Conservation (phyloP, 75 land plant genomes). For the Ceratopteris richardii region DNA sequence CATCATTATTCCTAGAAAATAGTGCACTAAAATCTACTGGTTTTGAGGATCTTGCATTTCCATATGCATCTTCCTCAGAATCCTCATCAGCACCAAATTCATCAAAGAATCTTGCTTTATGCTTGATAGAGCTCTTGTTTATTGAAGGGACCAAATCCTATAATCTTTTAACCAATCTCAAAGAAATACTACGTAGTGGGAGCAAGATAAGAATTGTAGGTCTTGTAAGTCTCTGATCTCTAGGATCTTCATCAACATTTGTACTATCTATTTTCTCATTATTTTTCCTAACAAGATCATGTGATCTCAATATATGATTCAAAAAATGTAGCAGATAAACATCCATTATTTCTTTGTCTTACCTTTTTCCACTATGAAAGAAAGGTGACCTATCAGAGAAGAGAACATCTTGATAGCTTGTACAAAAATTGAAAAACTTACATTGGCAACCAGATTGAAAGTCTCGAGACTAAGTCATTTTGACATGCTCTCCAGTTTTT, state of each 20-base stretch:
- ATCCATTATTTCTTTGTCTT: slow-evolving; percentile 74
- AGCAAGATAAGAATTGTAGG: slow-evolving; percentile 87
- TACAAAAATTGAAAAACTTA: slow-evolving; percentile 73
- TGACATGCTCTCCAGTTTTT: slow-evolving; percentile 50
- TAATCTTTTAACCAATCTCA: slow-evolving; percentile 71
- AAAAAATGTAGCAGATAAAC: slow-evolving; percentile 78
- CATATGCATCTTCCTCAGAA: slow-evolving; percentile 20
- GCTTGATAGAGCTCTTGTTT: slow-evolving; percentile 55
- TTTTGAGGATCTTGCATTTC: slow-evolving; percentile 38
- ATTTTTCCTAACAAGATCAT: slow-evolving; percentile 71
- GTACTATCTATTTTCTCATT: slow-evolving; percentile 39
- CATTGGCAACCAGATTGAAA: slow-evolving; percentile 60
- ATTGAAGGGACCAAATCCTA: slow-evolving; percentile 59
- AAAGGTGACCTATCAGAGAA: slow-evolving; percentile 65
- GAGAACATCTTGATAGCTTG: slow-evolving; percentile 80
- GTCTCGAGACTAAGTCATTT: slow-evolving; percentile 31
- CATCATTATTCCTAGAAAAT: slow-evolving; percentile 75
- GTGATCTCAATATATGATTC: slow-evolving; percentile 72
- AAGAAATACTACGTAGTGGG: slow-evolving; percentile 77
- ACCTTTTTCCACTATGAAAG: slow-evolving; percentile 36
- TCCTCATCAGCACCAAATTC: slow-evolving; percentile 70
- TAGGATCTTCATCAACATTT: slow-evolving; percentile 24
- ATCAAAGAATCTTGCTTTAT: slow-evolving; percentile 51
- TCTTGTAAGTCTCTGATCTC: slow-evolving; percentile 93
- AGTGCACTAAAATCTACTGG: slow-evolving; percentile 70